phyloP scores from a whole-genome alignment of 1,284 basidiomycete species.

The Austroboletus novae-zelandiae region DNA sequence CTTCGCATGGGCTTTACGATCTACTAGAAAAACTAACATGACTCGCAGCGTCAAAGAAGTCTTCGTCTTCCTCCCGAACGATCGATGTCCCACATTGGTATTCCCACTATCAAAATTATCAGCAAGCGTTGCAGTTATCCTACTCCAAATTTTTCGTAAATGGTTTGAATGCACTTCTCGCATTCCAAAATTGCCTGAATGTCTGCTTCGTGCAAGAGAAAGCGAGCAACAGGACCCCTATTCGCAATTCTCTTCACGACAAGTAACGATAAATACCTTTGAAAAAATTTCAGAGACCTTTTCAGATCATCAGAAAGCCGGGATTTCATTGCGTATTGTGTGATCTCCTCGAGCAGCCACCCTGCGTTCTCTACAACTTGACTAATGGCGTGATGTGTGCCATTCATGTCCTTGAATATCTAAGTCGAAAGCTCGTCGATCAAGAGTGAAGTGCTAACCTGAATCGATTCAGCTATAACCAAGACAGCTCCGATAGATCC shows the following conservation, averaged over 20 bases:
- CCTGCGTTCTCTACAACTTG: constrained; percentile 16
- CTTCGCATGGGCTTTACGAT: too few species aligned
- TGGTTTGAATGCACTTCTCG: constrained; percentile 6
- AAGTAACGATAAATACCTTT: constrained; percentile 5
- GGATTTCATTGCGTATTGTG: not conserved
- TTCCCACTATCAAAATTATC: not conserved
- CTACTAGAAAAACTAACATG: too few species aligned
- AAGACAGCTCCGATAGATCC: constrained; percentile 13
- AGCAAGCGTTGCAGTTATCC: not conserved
- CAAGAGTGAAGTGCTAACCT: too few species aligned
- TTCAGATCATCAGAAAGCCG: constrained; percentile 1
- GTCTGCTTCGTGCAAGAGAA: constrained; percentile 14
- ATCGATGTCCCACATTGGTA: not conserved
- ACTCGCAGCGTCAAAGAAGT: not conserved
- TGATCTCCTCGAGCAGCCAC: constrained; percentile 17
- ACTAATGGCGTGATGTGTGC: constrained; percentile 16
- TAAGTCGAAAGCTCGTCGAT: too few species aligned
- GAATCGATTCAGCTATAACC: constrained; percentile 8
- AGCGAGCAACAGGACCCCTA: constrained; percentile 4
- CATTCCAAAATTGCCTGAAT: constrained; percentile 10
- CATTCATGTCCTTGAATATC: constrained; percentile 17
- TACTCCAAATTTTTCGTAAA: constrained; percentile 17
- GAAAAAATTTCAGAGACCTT: constrained; percentile 2
- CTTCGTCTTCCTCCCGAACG: not conserved
- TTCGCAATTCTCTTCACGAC: constrained; percentile 10